Evolutionary conservation across 306 rosid genomes (phyloP).

Genomic region (Vigna reflexopilosa): DNA sequence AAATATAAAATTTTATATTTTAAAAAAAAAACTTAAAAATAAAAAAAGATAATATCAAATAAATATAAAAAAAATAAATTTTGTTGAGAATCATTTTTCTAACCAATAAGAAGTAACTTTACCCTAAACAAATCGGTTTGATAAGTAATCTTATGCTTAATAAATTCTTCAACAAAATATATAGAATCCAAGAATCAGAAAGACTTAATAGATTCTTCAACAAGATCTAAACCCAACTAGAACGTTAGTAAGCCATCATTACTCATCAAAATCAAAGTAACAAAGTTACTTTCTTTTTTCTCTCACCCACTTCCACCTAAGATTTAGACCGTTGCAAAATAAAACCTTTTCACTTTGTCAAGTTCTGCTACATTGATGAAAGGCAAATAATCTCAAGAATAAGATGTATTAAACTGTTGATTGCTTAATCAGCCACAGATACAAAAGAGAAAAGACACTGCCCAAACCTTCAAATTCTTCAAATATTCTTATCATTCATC

Average conservation of each 20-base stretch:
- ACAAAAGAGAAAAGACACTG: background rate
- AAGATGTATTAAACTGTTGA: conserved; percentile 28
- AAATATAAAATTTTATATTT: too few species aligned
- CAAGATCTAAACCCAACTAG: conserved; percentile 44
- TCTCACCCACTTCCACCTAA: background rate
- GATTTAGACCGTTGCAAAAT: conserved; percentile 72
- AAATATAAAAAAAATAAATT: too few species aligned
- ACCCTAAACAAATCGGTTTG: too few species aligned
- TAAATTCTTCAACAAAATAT: too few species aligned
- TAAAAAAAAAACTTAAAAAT: too few species aligned
- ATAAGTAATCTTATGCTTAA: too few species aligned
- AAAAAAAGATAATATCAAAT: too few species aligned
- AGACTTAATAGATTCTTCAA: background rate
- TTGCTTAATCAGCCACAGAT: background rate
- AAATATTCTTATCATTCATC: conserved; percentile 31
- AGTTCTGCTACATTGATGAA: conserved; percentile 5
- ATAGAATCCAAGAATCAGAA: too few species aligned
- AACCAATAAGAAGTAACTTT: too few species aligned
- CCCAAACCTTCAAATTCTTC: conserved; percentile 34
- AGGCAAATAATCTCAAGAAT: conserved; percentile 36
- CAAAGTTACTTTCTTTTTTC: background rate
- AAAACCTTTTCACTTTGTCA: conserved; percentile 23
- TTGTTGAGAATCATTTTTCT: too few species aligned
- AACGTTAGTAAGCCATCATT: conserved; percentile 55
- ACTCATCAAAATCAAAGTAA: background rate